Base-by-base conservation (phyloP, 805 yeast species). In the Candida ulmi region DNA sequence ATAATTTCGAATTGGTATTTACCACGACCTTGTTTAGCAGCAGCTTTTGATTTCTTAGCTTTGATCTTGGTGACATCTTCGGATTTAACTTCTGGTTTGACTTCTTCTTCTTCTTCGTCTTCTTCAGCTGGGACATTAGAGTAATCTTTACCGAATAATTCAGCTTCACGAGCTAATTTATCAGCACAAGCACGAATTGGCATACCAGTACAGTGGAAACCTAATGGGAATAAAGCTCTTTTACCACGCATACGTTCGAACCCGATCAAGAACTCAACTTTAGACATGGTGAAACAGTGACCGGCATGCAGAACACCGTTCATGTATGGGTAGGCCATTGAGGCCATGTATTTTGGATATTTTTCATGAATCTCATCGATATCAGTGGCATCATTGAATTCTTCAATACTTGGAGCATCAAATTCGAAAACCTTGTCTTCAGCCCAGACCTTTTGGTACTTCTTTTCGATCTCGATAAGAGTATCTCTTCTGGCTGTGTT, bases 181-280 rank as follows among this genome's bases (percentile, higher is more conserved):
- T 91, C 99, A 36, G 99, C 98, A 56, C 96, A 76, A 23, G 98
- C 91, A 60, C 79, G 74, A 62, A 93, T 93, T 39, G 99, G 98
- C 96, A 93, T 84, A 73, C 99, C 99, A 27, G 99, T 93, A 76
- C 99, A 93, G 67, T 93, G 99, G 83, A 91, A 93, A 36, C 99
- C 99, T 42, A 93, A 74, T 37, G 99, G 98, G 69, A 87, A 93
- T 45, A 90, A 69, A 28, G 96, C 96, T 54, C 84, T 76, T 66
- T 83, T 87, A 50, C 97, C 98, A 57, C 75, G 75, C 91, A 93
- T 84, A 67, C 97, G 80, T 70, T 93, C 96, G 59, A 83, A 93
- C 40, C 98, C 98, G 41, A 85, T 72, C 34, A 90, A 81, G 60
- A 83, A 93, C 63, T 93, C 99, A 38, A 80, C 91, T 68, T 93